Evolutionary conservation across 139 green algal species (phyloP), one percentile per base, ranked within the genome.

Genomic region (Tetradesmus lagerheimii): DNA sequence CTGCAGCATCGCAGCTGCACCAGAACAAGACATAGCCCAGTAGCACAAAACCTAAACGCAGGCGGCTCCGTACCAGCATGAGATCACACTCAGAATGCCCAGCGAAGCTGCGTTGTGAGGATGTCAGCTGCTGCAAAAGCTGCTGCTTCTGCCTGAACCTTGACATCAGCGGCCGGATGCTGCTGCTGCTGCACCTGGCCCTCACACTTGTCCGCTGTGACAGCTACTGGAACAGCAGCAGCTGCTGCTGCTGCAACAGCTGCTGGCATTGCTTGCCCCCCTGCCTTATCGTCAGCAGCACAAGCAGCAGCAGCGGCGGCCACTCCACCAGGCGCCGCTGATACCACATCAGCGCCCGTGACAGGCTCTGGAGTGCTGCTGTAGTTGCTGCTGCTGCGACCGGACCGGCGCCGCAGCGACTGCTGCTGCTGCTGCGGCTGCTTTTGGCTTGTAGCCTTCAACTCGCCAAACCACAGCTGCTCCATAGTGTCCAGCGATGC

Each of bases 391-490:
- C 66, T 78, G 29, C 67, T 78, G 67, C 23, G 47, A 62, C 47
- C 16, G 20, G 20, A 31, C 57, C 23, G 15, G 23, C 57, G 57
- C 57, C 23, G 15, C 23, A 71, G 57, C 57, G 23, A 71, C 67
- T 78, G 67, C 67, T 78, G 75, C 34, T 80, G 74, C 75, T 80
- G 75, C 75, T 80, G 75, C 81, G 45, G 80, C 80, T 76, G 50
- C 81, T 31, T 45, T 14, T 35, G 29, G 38, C n/a, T 85, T 43
- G 38, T 47, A 35, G 34, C 6, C 34, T n/a, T 34, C 5, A 29
- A 6, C 3, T 82, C 76, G 34, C 23, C 79, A 84, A 38, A 39
- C 67, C 67, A 38, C n/a, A 78, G 67, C 67, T 37, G 67, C 67
- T 38, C n/a, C n/a, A 37, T 39, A 2, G 67, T 78, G 9, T 38